A percentile compares a stretch with the other conserved stretches of the same genome.
phyloP scores from a whole-genome alignment of 2,329 filamentous ascomycete species.

The Tetracladium maxilliforme region DNA sequence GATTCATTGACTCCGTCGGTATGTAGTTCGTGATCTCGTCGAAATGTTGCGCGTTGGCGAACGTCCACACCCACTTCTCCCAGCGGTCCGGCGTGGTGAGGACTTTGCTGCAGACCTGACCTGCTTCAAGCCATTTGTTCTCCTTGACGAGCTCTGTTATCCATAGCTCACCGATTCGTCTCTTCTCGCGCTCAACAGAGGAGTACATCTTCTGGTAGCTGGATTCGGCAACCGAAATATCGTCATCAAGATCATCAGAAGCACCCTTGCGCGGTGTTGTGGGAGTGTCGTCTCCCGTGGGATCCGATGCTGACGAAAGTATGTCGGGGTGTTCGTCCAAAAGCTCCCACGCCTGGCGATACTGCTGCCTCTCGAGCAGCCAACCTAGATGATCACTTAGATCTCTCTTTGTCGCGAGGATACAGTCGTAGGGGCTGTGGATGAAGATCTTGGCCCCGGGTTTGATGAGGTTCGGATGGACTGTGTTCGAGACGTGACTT shows the following conservation, averaged over 20 bases:
- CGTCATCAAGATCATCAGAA: conserved; percentile 50
- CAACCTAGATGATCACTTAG: conserved; percentile 73
- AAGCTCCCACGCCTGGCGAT: conserved; percentile 77
- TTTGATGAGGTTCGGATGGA: conserved; percentile 15
- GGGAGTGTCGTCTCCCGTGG: conserved; percentile 20
- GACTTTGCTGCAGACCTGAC: conserved; percentile 69
- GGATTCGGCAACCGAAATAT: conserved; percentile 46
- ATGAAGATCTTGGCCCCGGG: conserved; percentile 75
- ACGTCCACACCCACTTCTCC: conserved; percentile 94
- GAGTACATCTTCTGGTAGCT: conserved; percentile 43
- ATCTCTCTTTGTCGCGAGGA: conserved; percentile 81
- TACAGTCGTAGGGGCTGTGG: conserved; percentile 90
- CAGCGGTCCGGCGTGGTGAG: conserved; percentile 66
- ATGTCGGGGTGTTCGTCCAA: conserved; percentile 78
- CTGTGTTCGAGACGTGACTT: conserved; percentile 2
- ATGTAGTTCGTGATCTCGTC: conserved; percentile 82
- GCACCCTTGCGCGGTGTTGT: conserved; percentile 17
- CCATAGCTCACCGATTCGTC: conserved; percentile 85
- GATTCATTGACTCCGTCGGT: conserved; percentile 61
- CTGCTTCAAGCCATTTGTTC: conserved; percentile 64
- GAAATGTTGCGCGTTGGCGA: conserved; percentile 72
- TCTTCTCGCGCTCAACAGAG: conserved; percentile 71
- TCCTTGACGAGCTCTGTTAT: conserved; percentile 68
- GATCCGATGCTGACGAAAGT: conserved; percentile 26
- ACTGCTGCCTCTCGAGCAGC: conserved; percentile 70